Conservation (phyloP, 495 filamentous ascomycete species). For the Pseudoneurospora amorphoporcata region DNA sequence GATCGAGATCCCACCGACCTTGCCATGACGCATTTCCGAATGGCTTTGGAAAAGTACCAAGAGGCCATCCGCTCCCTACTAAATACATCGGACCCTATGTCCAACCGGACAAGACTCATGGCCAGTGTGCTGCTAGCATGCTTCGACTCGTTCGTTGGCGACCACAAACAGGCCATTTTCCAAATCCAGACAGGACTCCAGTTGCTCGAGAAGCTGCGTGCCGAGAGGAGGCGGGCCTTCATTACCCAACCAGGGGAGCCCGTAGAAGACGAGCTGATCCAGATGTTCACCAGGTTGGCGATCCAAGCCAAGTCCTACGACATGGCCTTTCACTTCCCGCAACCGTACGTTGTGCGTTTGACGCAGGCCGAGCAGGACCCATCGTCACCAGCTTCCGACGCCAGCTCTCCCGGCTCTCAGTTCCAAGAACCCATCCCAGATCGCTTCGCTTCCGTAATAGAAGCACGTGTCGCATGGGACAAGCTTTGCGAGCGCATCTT, state of each 20-base stretch:
- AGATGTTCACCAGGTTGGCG: constrained; percentile 47
- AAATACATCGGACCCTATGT: constrained; percentile 21
- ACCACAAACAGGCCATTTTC: constrained; percentile 36
- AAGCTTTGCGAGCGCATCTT: constrained; percentile 40
- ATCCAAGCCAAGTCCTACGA: constrained; percentile 52
- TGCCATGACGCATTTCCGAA: constrained; percentile 31
- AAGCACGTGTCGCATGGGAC: constrained; percentile 41
- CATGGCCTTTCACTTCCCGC: constrained; percentile 51
- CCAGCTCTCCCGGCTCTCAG: constrained; percentile 30
- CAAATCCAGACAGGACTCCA: constrained; percentile 37
- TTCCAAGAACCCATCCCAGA: constrained; percentile 33
- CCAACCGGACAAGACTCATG: constrained; percentile 37
- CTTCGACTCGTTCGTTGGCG: constrained; percentile 42
- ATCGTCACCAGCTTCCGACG: constrained; percentile 32
- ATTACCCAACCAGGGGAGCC: constrained; percentile 32
- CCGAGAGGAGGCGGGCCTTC: constrained; percentile 28
- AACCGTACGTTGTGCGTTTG: constrained; percentile 43
- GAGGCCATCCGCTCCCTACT: constrained; percentile 29
- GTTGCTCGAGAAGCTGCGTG: constrained; percentile 34
- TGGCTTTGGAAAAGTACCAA: constrained; percentile 37
- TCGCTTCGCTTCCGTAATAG: constrained; percentile 33
- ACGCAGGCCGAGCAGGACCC: constrained; percentile 26
- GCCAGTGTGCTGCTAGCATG: constrained; percentile 38
- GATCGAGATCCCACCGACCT: constrained; percentile 20
- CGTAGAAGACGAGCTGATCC: constrained; percentile 45